phyloP scores from a whole-genome alignment of 108 stramenopile species.

The Discostella stelligeroides region DNA sequence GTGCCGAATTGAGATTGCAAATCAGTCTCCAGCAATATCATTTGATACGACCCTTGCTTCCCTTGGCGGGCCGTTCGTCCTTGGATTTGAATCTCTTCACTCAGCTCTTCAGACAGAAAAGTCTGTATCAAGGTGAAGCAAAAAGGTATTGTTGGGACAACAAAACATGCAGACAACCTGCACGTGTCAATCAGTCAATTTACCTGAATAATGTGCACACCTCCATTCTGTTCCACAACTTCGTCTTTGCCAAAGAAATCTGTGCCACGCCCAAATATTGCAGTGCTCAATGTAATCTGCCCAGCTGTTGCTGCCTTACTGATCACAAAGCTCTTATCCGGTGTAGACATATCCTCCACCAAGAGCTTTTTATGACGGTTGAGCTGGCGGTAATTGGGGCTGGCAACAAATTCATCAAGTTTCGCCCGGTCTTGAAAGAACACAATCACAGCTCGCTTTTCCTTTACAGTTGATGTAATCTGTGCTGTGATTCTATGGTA shows the following conservation, averaged over 20 bases:
- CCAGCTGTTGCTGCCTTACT: constrained; percentile 62
- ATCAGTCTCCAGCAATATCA: constrained; percentile 59
- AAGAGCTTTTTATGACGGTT: constrained; percentile 54
- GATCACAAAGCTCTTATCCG: constrained; percentile 60
- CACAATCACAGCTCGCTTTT: constrained; percentile 61
- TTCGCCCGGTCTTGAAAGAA: constrained; percentile 50
- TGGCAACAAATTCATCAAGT: constrained; percentile 48
- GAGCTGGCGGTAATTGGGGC: constrained; percentile 54
- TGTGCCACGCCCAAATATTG: too few relatives aligned
- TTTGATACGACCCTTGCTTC: constrained; percentile 58
- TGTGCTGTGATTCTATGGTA: constrained; percentile 55
- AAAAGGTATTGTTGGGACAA: neutral
- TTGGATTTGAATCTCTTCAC: too few relatives aligned
- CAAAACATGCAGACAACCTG: neutral
- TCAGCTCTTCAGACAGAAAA: constrained; percentile 57
- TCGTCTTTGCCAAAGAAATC: constrained; percentile 73
- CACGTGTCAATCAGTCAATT: neutral
- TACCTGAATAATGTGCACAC: constrained; percentile 60
- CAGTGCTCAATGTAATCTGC: constrained; percentile 62
- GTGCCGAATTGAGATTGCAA: constrained; percentile 56
- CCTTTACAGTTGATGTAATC: constrained; percentile 38
- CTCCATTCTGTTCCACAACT: constrained; percentile 53
- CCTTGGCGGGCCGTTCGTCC: constrained; percentile 72
- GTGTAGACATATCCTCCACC: constrained; percentile 51
- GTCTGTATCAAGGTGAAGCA: too few relatives aligned